Evolutionary conservation across 1,284 basidiomycete genomes (phyloP), one percentile per base, ranked within the genome.

Genomic region (Trametes hirsuta): DNA sequence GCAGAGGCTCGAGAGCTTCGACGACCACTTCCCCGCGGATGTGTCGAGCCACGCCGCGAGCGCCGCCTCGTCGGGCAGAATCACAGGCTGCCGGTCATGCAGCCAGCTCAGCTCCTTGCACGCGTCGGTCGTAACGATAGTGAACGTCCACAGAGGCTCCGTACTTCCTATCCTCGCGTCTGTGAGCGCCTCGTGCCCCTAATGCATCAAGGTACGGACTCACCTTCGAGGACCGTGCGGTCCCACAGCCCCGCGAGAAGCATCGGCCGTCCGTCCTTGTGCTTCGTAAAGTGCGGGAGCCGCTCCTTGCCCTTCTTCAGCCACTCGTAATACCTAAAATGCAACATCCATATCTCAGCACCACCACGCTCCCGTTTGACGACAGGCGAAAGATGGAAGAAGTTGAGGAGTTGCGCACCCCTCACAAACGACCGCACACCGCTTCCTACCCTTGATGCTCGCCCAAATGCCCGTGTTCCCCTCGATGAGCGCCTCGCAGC

Each of bases 71-170:
- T 80, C 79, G 2, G 85, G 80, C 2, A 98, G 82, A 51, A 98
- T 90, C 52, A 95, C 92, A 3, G 96, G 96, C 78, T 97, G 95
- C 15, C 96, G 87, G 69, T 97, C 93, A 73, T 98, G 96, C 35
- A 97, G 79, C 90, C 91, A 95, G 10, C 78, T 76, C 55, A 93
- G 79, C 10, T 86, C 81, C 56, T 82, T 81, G 69, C 82, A 83
- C 1, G 92, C 89, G 11, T 81, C 76, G 0, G 94, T 95, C 0
- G 96, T 98, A 48, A 98, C 86, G 58, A 98, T 93, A 0, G 93
- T 91, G 72, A 94, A 98, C 0, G 93, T 93, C 78, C 87, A 93
- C 0, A 93, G 76, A 0, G 86, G 83, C 47, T 86, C 75, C 0
- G 78, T 79, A 54, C 83, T 76, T 4, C 84, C 90, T 83, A 65